Evolutionary conservation across 305 asterid genomes (phyloP).

Genomic region (Plantago coronopus): DNA sequence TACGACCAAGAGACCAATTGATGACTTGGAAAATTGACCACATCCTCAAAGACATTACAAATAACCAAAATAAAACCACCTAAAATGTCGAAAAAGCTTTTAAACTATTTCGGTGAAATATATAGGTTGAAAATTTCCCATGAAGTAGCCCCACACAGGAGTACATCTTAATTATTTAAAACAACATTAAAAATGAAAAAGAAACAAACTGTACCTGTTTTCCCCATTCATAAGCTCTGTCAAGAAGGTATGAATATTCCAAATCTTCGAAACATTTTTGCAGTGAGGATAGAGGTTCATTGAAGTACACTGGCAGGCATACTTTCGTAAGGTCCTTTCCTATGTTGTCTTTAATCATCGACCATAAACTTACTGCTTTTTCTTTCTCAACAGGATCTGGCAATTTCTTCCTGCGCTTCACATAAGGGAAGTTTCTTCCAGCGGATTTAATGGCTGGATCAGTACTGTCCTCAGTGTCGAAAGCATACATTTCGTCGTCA

Average conservation of each 20-base stretch:
- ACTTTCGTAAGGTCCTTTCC: slow-evolving; percentile 98
- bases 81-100: no score
- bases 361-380: slow-evolving; percentile 96
- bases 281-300: slow-evolving; percentile 94
- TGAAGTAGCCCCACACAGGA: no score
- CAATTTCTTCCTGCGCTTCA: slow-evolving; percentile 82
- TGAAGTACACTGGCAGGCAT: slow-evolving; percentile 95
- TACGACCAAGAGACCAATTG: no score
- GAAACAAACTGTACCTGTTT: slow-evolving; percentile 44
- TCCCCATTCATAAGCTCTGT: slow-evolving; percentile 91
- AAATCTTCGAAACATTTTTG: slow-evolving; percentile 95
- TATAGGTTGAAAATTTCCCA: no score
- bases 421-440: slow-evolving; percentile 64
- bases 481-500: slow-evolving; percentile 50
- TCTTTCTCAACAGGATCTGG: slow-evolving; percentile 89
- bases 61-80: no score
- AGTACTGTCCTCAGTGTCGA: slow-evolving; percentile 53
- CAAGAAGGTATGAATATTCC: slow-evolving; percentile 88
- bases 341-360: slow-evolving; percentile 94
- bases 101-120: no score
- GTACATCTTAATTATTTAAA: no score
- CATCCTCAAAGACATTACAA: no score
- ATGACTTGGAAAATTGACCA: no score
- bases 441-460: slow-evolving; percentile 62
- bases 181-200: no score